Conservation (phyloP, 2,329 filamentous ascomycete genomes). For the Phialemonium atrogriseum region DNA sequence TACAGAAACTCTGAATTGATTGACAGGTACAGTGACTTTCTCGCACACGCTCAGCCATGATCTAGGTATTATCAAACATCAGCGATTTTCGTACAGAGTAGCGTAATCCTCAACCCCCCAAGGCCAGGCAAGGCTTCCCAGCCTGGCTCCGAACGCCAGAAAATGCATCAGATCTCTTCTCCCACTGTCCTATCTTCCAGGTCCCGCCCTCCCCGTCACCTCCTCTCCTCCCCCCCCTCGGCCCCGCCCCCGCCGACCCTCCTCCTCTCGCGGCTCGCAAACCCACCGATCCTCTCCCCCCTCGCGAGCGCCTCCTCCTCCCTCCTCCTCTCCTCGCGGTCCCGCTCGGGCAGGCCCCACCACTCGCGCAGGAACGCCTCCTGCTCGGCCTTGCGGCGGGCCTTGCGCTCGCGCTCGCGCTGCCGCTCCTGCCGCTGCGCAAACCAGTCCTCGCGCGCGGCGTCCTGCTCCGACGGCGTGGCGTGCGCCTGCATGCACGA, state of each 20-base stretch:
- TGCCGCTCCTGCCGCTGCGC: constrained; percentile 63
- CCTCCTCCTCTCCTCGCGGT: constrained; percentile 40
- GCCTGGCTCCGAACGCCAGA: neutral
- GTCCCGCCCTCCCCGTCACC: neutral
- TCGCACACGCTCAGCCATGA: too few relatives aligned
- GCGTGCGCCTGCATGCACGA: constrained; percentile 84
- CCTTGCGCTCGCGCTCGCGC: constrained; percentile 56
- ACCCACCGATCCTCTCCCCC: constrained; percentile 48
- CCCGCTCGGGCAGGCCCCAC: constrained; percentile 55
- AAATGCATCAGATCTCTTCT: neutral
- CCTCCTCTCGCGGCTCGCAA: constrained; percentile 31
- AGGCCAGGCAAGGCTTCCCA: constrained; percentile 1
- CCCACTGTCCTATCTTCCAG: neutral
- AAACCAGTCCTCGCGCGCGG: constrained; percentile 91
- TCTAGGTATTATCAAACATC: too few relatives aligned
- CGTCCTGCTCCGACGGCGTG: constrained; percentile 76
- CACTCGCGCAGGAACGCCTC: constrained; percentile 58
- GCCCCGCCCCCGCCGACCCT: constrained; percentile 12
- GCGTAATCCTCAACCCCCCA: neutral
- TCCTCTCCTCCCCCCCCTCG: constrained; percentile 2
- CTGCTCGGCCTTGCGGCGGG: constrained; percentile 50
- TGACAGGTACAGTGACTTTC: too few relatives aligned
- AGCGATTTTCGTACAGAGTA: too few relatives aligned
- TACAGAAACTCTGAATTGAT: too few relatives aligned
- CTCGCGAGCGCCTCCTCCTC: constrained; percentile 43